A percentile compares a stretch with the other conserved stretches of the same genome.
These are phyloP conservation scores for Metschnikowia sp. DNA, from an alignment of 805 yeast genomes.

Conservation along the genomic window DNA sequence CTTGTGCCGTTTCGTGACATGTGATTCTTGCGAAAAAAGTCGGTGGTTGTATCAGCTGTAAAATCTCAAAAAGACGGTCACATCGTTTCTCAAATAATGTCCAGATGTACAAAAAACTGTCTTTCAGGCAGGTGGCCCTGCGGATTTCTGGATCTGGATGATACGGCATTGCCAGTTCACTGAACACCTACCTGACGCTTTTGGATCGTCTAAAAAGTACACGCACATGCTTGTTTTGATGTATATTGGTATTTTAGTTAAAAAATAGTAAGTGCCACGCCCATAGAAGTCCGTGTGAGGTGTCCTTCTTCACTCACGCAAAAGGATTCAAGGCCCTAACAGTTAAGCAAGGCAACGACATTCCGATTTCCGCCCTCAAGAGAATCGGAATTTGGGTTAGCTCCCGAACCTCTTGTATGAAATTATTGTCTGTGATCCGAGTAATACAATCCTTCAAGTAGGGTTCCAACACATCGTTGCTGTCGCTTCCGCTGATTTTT, in stretches of 20 bases:
- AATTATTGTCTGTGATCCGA: conserved; percentile 55
- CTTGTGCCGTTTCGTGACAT: too few relatives aligned
- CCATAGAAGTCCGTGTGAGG: neutral
- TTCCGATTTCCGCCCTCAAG: conserved; percentile 87
- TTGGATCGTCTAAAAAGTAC: neutral
- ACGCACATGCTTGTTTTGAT: neutral
- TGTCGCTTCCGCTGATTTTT: conserved; percentile 12
- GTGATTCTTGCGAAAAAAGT: too few relatives aligned
- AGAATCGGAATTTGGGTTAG: conserved; percentile 78
- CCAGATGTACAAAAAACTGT: too few relatives aligned
- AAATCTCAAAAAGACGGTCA: too few relatives aligned
- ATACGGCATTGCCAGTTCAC: too few relatives aligned
- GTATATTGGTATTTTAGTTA: neutral
- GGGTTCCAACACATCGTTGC: conserved; percentile 45
- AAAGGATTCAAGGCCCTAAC: conserved; percentile 92
- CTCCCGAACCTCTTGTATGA: conserved; percentile 79
- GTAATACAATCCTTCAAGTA: conserved; percentile 57
- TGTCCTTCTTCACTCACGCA: conserved; percentile 16
- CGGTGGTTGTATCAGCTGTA: too few relatives aligned
- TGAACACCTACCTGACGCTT: too few relatives aligned
- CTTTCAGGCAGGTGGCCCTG: too few relatives aligned
- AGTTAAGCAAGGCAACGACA: conserved; percentile 93
- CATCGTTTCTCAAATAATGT: too few relatives aligned
- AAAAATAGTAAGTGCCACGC: neutral
- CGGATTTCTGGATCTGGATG: too few relatives aligned